Conservation (phyloP, 495 filamentous ascomycete species). For the Extremus antarcticus region DNA sequence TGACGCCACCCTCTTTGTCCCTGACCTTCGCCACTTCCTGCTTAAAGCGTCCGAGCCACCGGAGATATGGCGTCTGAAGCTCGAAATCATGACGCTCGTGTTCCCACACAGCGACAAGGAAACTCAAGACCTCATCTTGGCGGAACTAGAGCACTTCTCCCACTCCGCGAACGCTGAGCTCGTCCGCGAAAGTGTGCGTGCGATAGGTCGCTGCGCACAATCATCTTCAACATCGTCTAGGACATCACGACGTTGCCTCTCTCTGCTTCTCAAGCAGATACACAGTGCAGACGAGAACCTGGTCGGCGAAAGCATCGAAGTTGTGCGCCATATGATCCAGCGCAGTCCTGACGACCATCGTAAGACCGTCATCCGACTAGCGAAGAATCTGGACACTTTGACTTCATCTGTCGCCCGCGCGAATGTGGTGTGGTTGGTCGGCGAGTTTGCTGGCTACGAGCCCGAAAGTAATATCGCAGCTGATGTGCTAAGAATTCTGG, state of each 20-base stretch:
- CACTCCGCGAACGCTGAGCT: conserved; percentile 62
- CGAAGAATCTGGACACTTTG: conserved; percentile 77
- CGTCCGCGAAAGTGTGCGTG: conserved; percentile 76
- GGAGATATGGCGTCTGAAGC: conserved; percentile 76
- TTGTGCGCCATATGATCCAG: conserved; percentile 91
- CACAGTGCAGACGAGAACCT: conserved; percentile 74
- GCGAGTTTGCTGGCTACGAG: conserved; percentile 76
- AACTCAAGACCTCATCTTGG: conserved; percentile 73
- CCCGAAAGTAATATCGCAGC: conserved; percentile 78
- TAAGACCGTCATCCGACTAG: conserved; percentile 76
- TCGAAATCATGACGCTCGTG: conserved; percentile 79
- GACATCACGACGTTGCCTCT: conserved; percentile 65
- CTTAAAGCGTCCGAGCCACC: conserved; percentile 70
- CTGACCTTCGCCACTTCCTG: conserved; percentile 77
- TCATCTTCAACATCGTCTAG: conserved; percentile 41
- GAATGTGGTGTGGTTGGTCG: conserved; percentile 93
- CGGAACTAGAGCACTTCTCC: conserved; percentile 87
- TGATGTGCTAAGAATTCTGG: conserved; percentile 82
- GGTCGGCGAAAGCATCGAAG: conserved; percentile 81
- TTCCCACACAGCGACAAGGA: conserved; percentile 71
- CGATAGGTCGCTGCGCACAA: conserved; percentile 87
- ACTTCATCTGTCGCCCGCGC: conserved; percentile 78
- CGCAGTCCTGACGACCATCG: conserved; percentile 68
- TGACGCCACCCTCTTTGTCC: conserved; percentile 64
- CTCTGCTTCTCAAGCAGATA: conserved; percentile 71